Evolutionary conservation across 2,329 filamentous ascomycete genomes (phyloP).

Genomic region (Fusarium buharicum): DNA sequence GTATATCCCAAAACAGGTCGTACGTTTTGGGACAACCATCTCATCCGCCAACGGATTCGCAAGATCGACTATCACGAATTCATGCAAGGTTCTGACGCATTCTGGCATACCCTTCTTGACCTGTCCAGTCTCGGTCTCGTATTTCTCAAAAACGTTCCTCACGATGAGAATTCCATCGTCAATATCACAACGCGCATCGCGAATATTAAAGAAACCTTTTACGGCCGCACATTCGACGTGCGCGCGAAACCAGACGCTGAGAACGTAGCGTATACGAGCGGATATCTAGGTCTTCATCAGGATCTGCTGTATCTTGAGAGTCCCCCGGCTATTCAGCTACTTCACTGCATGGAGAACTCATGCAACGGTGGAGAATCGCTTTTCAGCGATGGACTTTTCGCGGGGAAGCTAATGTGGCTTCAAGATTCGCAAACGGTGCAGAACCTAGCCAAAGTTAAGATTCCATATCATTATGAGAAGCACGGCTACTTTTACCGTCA

Average conservation of each 20-base stretch:
- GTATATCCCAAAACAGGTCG: slow-evolving; percentile 49
- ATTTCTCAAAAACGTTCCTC: slow-evolving; percentile 79
- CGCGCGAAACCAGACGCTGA: slow-evolving; percentile 80
- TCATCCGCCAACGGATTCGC: slow-evolving; percentile 56
- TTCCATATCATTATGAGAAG: slow-evolving; percentile 78
- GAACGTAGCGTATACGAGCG: slow-evolving; percentile 90
- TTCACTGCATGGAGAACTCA: slow-evolving; percentile 88
- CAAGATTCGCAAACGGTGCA: slow-evolving; percentile 43
- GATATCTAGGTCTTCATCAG: slow-evolving; percentile 88
- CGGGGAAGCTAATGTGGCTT: slow-evolving; percentile 56
- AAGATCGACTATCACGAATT: slow-evolving; percentile 78
- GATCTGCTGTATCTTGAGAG: slow-evolving; percentile 88
- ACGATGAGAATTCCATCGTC: slow-evolving; percentile 71
- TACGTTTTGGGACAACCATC: slow-evolving; percentile 55
- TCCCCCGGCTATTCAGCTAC: slow-evolving; percentile 83
- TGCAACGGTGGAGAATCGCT: slow-evolving; percentile 84
- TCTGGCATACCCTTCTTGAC: slow-evolving; percentile 70
- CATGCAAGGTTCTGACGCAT: slow-evolving; percentile 66
- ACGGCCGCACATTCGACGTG: slow-evolving; percentile 92
- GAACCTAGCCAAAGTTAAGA: slow-evolving; percentile 54
- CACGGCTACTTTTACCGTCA: slow-evolving; percentile 71
- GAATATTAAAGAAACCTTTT: slow-evolving; percentile 85
- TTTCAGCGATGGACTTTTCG: slow-evolving; percentile 80
- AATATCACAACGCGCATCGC: slow-evolving; percentile 79
- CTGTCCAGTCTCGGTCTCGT: slow-evolving; percentile 77